Base-by-base conservation (phyloP, 306 rosid species). In the Adenanthera pavonina region DNA sequence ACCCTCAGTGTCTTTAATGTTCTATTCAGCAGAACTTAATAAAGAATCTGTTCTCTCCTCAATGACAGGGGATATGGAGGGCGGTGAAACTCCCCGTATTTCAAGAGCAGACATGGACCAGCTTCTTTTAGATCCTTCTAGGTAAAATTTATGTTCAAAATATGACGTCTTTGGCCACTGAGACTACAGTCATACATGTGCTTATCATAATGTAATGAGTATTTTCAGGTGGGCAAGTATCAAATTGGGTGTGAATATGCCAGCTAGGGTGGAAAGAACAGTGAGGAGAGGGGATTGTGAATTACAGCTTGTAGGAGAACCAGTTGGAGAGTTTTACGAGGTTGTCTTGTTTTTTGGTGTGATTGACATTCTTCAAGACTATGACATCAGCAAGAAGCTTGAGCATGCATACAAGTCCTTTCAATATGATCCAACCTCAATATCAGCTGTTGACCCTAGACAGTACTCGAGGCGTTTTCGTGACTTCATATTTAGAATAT, bases 351-450 rank as follows among this genome's bases (percentile, higher is more conserved):
- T 89, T 75, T 94, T 92, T 77, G 97, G 97, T 8, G 69, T 95
- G 81, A 95, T 95, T 79, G 98, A 95, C 91, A 95, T 92, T 62
- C 98, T 94, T 84, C 98, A 95, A 83, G 98, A 94, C 87, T 94
- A 94, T 72, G 98, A 94, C 84, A 94, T 94, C 44, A 94, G 97
- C 92, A 94, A 94, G 95, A 95, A 95, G 91, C 97, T 95, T 56
- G 98, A 95, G 68, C 98, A 95, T 86, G 98, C 97, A 3, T 95
- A 95, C 87, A 95, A 95, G 83, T 95, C 98, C 84, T 54, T 95
- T 77, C 98, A 95, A 67, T 91, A 92, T 79, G 98, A 95, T 34
- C 91, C 98, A 0, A 92, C 95, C 47, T 95, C 95, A 34, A 95
- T 95, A 69, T 95, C 98, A 52, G 97, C 97, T 0, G 98, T 95